Conservation (phyloP, 257 asterid genomes). For the Verbena officinalis region DNA sequence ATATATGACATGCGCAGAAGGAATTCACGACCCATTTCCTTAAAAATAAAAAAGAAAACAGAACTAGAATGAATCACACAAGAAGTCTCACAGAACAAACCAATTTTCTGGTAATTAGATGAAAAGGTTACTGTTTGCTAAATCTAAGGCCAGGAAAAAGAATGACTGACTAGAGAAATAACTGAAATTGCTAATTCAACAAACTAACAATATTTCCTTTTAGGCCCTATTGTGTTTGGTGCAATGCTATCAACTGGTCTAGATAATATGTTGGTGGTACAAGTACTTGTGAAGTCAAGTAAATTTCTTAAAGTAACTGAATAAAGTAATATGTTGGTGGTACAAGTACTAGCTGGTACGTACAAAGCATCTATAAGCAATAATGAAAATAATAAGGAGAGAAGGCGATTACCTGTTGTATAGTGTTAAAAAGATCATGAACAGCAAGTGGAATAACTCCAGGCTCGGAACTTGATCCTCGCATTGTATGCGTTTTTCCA, state of each 20-base stretch:
- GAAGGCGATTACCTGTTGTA: constrained; percentile 60
- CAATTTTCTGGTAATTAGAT: constrained; percentile 8
- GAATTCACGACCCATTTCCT: constrained; percentile 84
- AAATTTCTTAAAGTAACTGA: constrained; percentile 2
- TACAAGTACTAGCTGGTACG: too few species aligned
- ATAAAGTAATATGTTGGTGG: background rate
- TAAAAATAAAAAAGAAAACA: constrained; percentile 20
- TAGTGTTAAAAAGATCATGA: constrained; percentile 65
- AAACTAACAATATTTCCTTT: background rate
- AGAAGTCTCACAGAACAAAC: constrained; percentile 18
- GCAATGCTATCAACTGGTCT: background rate
- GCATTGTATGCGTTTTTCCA: constrained; percentile 96
- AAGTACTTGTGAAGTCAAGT: constrained; percentile 4
- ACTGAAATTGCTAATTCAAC: background rate
- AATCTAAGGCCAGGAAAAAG: background rate
- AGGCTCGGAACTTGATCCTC: constrained; percentile 83
- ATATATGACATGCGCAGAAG: constrained; percentile 95
- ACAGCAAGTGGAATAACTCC: constrained; percentile 95
- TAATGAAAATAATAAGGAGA: constrained; percentile 1
- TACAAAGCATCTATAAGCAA: constrained; percentile 4
- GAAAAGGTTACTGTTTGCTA: constrained; percentile 8
- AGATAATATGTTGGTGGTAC: background rate
- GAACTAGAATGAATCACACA: constrained; percentile 18
- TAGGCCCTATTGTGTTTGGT: background rate
- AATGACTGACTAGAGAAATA: background rate